Percentiles rank a stretch among this genome's conserved stretches.
Evolutionary conservation across 1,284 basidiomycete species (phyloP).

Genomic region (Sporisorium graminicola): DNA sequence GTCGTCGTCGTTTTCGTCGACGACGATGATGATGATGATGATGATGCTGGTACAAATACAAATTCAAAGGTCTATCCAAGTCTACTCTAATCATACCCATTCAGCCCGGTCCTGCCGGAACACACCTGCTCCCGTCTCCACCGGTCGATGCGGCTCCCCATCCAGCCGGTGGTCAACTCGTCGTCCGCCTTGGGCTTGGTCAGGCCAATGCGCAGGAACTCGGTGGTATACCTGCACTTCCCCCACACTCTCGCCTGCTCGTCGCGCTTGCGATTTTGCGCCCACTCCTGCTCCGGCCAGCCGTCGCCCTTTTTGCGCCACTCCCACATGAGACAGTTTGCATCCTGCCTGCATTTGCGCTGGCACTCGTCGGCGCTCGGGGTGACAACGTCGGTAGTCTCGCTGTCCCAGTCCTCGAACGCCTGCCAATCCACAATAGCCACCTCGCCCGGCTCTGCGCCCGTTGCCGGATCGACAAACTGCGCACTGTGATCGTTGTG

Average conservation of each 20-base stretch:
- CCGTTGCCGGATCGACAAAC: no score
- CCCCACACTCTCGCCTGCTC: constrained; percentile 1
- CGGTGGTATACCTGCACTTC: constrained; percentile 28
- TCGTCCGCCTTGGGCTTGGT: constrained; percentile 14
- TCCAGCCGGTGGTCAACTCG: constrained; percentile 36
- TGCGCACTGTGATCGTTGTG: not conserved
- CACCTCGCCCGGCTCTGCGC: constrained; percentile 19
- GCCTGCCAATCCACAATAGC: constrained; percentile 30
- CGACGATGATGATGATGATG: no score
- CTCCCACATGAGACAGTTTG: constrained; percentile 32
- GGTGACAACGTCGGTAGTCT: constrained; percentile 15
- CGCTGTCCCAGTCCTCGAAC: constrained; percentile 38
- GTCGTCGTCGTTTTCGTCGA: no score
- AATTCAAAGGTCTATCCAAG: not conserved
- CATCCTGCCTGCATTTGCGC: constrained; percentile 6
- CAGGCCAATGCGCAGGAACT: constrained; percentile 35
- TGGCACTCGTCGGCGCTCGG: constrained; percentile 13
- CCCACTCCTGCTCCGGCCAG: not conserved
- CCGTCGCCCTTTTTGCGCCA: constrained; percentile 9
- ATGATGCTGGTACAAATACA: constrained; percentile 1
- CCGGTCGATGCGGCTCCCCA: constrained; percentile 19
- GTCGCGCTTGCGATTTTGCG: not conserved
- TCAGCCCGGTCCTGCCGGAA: constrained; percentile 13
- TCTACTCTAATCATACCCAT: not conserved
- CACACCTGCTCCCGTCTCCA: constrained; percentile 21